Conservation (phyloP, 257 asterid species). For the Solanum chaucha region DNA sequence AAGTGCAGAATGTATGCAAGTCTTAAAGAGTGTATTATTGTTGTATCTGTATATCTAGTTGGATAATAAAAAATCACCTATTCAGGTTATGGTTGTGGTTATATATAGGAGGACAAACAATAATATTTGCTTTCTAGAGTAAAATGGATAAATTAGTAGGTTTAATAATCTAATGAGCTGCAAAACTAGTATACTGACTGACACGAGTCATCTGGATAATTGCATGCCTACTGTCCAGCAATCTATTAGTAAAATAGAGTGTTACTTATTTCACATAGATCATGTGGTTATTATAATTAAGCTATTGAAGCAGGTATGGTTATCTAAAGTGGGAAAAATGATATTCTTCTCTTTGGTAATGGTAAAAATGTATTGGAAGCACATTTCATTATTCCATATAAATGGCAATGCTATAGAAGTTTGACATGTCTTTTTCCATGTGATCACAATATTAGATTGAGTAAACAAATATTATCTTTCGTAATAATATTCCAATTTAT, state of each 20-base stretch:
- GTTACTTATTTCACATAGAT: not conserved
- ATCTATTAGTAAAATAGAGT: not conserved
- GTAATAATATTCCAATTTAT: not conserved
- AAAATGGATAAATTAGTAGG: not conserved
- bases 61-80: not conserved
- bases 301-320: not conserved
- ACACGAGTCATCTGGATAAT: not conserved
- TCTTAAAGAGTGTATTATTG: not conserved
- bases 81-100: too few relatives aligned
- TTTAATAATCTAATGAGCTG: not conserved
- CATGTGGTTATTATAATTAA: not conserved
- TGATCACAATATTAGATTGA: not conserved
- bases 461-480: not conserved
- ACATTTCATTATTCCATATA: not conserved
- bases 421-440: not conserved
- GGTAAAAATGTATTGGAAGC: not conserved
- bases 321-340: not conserved
- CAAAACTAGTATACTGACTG: not conserved
- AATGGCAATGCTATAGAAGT: not conserved
- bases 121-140: not conserved
- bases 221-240: not conserved
- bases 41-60: not conserved
- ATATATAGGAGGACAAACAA: too few relatives aligned
- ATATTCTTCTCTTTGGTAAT: not conserved
- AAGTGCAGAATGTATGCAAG: not conserved